These are phyloP conservation scores for Cyberlindnera euphorbiae DNA, from an alignment of 805 yeast species.

Conservation along the genomic window DNA sequence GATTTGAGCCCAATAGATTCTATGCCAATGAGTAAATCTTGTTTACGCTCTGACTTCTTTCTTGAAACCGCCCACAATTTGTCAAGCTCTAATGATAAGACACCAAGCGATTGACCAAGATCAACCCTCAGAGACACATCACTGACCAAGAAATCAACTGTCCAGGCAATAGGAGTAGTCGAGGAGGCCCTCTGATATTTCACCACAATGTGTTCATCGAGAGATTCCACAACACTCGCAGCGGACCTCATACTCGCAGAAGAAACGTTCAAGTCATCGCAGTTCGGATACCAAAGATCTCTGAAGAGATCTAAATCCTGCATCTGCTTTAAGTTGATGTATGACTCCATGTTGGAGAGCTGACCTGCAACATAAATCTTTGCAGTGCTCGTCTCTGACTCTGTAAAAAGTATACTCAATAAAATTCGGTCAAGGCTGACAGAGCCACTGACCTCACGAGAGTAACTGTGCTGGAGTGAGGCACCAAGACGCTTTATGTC, in stretches of 20 bases:
- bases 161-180: conserved; percentile 72
- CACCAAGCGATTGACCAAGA: conserved; percentile 81
- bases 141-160: conserved; percentile 50
- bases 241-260: conserved; percentile 22
- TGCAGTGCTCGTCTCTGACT: conserved; percentile 32
- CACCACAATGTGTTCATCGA: conserved; percentile 29
- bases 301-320: conserved; percentile 81
- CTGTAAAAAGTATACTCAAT: conserved; percentile 43
- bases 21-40: conserved; percentile 58
- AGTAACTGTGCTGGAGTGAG: conserved; percentile 83
- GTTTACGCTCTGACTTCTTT: conserved; percentile 66
- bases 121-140: conserved; percentile 57
- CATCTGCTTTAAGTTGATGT: conserved; percentile 73
- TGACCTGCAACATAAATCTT: conserved; percentile 47
- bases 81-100: conserved; percentile 48
- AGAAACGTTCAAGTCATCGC: conserved; percentile 1
- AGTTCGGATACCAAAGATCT: conserved; percentile 71
- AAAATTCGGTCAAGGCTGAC: conserved; percentile 44
- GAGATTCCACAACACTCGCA: not conserved
- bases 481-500: conserved; percentile 56
- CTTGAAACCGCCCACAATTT: conserved; percentile 65
- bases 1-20: conserved; percentile 48
- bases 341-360: conserved; percentile 52
- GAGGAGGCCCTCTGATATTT: conserved; percentile 54
- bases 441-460: conserved; percentile 83